phyloP scores from a whole-genome alignment of 306 rosid species.

The Cucurbita ficifolia region DNA sequence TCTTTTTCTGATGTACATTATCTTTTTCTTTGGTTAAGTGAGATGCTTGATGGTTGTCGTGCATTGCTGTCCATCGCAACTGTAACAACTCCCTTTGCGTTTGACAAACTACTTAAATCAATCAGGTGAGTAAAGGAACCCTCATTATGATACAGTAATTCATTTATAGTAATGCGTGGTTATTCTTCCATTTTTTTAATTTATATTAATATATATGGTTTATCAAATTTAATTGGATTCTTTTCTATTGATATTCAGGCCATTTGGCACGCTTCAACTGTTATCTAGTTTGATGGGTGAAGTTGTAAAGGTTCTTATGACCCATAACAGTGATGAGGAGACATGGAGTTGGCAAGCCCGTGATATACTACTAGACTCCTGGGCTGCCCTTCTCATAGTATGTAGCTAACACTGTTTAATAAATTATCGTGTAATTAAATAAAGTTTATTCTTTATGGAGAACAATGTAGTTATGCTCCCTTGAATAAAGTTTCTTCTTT shows the following conservation, averaged over 20 bases:
- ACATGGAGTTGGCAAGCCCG: slow-evolving; percentile 97
- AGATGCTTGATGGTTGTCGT: slow-evolving; percentile 96
- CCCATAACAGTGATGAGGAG: slow-evolving; percentile 57
- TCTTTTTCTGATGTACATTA: neutral
- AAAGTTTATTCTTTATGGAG: neutral
- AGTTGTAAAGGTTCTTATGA: slow-evolving; percentile 61
- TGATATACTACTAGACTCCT: slow-evolving; percentile 68
- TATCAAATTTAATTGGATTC: slow-evolving; percentile 5
- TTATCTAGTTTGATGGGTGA: slow-evolving; percentile 65
- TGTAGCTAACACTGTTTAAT: neutral
- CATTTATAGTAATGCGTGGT: neutral
- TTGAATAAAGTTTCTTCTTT: neutral
- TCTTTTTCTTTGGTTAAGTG: slow-evolving; percentile 37
- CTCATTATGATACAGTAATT: slow-evolving; percentile 8
- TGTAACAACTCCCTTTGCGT: slow-evolving; percentile 50
- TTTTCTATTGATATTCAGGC: slow-evolving; percentile 45
- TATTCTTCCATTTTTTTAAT: neutral
- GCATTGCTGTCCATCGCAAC: slow-evolving; percentile 75
- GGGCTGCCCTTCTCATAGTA: slow-evolving; percentile 85
- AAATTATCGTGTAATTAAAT: neutral
- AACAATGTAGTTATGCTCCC: neutral
- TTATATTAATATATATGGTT: neutral
- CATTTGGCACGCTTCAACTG: slow-evolving; percentile 53
- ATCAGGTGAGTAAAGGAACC: slow-evolving; percentile 28
- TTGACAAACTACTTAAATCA: slow-evolving; percentile 59